Percentiles rank a stretch among this genome's conserved stretches.
Conservation (phyloP, 2,329 filamentous ascomycete species). For the Venturia oleaginea region DNA sequence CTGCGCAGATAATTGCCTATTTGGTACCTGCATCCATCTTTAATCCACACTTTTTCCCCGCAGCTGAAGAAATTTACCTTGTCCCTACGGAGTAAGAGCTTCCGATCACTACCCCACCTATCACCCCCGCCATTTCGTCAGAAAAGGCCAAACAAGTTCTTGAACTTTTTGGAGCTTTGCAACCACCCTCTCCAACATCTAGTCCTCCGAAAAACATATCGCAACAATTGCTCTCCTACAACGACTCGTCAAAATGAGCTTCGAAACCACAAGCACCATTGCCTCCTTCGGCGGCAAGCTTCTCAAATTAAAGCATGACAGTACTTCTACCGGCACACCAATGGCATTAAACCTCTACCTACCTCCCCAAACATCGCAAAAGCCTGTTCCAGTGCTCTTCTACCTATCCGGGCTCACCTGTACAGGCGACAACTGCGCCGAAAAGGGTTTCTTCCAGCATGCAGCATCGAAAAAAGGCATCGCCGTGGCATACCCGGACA, state of each 20-base stretch:
- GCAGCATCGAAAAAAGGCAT: slow-evolving; percentile 71
- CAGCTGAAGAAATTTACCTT: background rate
- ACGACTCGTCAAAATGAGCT: slow-evolving; percentile 42
- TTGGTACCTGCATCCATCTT: slow-evolving; percentile 2
- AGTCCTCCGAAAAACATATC: background rate
- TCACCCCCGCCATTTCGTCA: background rate
- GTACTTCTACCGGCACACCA: slow-evolving; percentile 67
- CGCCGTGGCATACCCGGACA: slow-evolving; percentile 92
- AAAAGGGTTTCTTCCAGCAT: slow-evolving; percentile 84
- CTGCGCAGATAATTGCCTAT: background rate
- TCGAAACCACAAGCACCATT: slow-evolving; percentile 85
- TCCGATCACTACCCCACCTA: background rate
- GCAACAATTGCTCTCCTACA: background rate
- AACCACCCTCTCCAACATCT: background rate
- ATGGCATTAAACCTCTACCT: slow-evolving; percentile 94
- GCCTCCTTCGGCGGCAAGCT: slow-evolving; percentile 89
- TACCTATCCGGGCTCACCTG: slow-evolving; percentile 94
- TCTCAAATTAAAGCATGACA: slow-evolving; percentile 83
- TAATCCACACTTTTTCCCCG: background rate
- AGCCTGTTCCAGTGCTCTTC: slow-evolving; percentile 74
- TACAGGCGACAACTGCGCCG: slow-evolving; percentile 71
- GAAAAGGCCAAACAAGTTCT: too few relatives aligned
- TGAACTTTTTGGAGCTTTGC: background rate
- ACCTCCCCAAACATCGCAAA: slow-evolving; percentile 58
- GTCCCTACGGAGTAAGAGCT: background rate